A percentile compares a stretch with the other conserved stretches of the same genome.
Evolutionary conservation across 768 basidiomycete genomes (phyloP).

Genomic region (Kwoniella bestiolae): DNA sequence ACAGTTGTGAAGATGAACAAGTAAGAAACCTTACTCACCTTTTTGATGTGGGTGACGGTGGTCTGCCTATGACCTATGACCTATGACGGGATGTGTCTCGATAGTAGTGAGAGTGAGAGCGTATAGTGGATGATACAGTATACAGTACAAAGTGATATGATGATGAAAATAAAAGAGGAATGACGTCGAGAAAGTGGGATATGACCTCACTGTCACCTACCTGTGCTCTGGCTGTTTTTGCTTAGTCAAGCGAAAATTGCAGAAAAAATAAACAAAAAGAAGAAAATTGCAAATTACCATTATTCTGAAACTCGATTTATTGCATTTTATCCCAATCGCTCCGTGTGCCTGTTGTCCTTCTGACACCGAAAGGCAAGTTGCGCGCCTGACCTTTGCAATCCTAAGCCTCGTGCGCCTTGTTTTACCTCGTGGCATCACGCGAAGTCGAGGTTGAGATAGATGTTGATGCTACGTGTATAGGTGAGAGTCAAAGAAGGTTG

Average conservation of each 20-base stretch:
- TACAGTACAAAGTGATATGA: no score
- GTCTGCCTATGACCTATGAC: not conserved
- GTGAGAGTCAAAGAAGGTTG: not conserved
- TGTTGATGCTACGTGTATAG: slow-evolving; percentile 9
- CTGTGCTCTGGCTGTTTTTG: not conserved
- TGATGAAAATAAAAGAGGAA: slow-evolving; percentile 8
- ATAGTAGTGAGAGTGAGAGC: no score
- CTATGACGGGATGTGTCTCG: not conserved
- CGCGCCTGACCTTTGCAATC: no score
- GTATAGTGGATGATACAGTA: not conserved
- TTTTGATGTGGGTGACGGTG: not conserved
- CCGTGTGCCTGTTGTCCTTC: not conserved
- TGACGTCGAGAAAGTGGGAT: slow-evolving; percentile 12
- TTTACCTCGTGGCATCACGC: slow-evolving; percentile 3
- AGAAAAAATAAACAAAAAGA: not conserved
- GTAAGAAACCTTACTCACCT: not conserved
- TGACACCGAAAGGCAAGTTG: no score
- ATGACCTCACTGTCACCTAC: slow-evolving; percentile 5
- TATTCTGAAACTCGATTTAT: not conserved
- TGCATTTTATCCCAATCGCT: slow-evolving; percentile 8
- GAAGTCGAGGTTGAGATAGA: not conserved
- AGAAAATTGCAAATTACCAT: slow-evolving; percentile 5
- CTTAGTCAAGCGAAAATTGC: slow-evolving; percentile 6
- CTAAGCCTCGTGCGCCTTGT: not conserved
- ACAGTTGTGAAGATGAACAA: not conserved